Conservation (phyloP, 352 stramenopile genomes). For the Pythium utonaiense region DNA sequence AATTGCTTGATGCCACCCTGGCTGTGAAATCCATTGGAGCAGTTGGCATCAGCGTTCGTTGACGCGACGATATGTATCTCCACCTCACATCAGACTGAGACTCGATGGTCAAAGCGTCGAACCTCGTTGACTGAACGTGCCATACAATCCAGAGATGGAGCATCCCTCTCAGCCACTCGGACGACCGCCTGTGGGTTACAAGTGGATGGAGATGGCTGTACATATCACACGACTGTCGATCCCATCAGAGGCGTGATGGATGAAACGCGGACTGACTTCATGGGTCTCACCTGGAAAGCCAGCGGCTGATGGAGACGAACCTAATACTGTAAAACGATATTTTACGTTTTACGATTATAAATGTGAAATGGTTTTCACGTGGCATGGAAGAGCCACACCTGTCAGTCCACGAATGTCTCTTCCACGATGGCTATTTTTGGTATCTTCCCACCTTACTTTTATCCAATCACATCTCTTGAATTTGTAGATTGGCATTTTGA, state of each 20-base stretch:
- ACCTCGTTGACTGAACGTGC: too few relatives aligned
- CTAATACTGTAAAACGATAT: too few relatives aligned
- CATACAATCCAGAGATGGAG: too few relatives aligned
- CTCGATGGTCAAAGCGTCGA: too few relatives aligned
- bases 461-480: not conserved
- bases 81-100: too few relatives aligned
- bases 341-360: too few relatives aligned
- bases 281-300: not conserved
- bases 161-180: too few relatives aligned
- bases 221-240: too few relatives aligned
- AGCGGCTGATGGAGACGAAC: too few relatives aligned
- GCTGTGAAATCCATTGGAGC: not conserved
- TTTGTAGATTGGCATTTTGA: not conserved
- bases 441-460: not conserved
- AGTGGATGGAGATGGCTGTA: not conserved
- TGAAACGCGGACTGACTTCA: not conserved
- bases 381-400: not conserved
- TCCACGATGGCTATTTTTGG: not conserved
- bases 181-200: not conserved
- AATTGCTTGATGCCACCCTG: constrained; percentile 3
- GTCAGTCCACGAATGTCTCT: too few relatives aligned
- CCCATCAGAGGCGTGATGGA: not conserved
- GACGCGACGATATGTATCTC: not conserved
- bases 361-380: too few relatives aligned
- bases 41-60: not conserved